Percentiles rank a stretch among this genome's conserved stretches.
Conservation (phyloP, 2,329 filamentous ascomycete genomes). For the Lasiodiplodia theobromae region DNA sequence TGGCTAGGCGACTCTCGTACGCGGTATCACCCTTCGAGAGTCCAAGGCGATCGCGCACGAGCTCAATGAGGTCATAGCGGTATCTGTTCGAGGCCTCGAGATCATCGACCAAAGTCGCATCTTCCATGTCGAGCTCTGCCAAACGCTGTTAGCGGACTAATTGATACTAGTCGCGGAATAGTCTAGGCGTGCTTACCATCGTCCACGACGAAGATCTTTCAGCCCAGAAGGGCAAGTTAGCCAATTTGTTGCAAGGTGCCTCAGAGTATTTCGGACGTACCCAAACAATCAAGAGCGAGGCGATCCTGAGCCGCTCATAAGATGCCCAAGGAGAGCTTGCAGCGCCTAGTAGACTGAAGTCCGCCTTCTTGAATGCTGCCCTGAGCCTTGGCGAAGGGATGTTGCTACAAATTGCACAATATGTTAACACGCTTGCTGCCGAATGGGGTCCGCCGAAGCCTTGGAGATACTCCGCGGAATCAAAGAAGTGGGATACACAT, state of each 20-base stretch:
- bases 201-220: background rate
- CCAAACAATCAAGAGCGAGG: conserved; percentile 10
- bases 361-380: background rate
- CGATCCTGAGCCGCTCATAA: background rate
- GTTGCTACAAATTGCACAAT: background rate
- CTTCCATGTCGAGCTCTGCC: conserved; percentile 8
- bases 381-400: background rate
- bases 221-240: background rate
- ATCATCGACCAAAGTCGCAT: background rate
- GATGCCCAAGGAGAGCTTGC: background rate
- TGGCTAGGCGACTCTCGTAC: background rate
- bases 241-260: background rate
- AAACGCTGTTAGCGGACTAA: background rate
- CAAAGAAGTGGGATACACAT: background rate
- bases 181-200: background rate
- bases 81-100: background rate
- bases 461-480: background rate
- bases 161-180: background rate
- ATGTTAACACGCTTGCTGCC: background rate
- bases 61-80: background rate
- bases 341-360: background rate
- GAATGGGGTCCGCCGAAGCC: background rate
- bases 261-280: background rate
- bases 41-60: background rate
- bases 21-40: background rate